Evolutionary conservation across 2,329 filamentous ascomycete species (phyloP), one percentile per base, ranked within the genome.

Genomic region (Monilinia laxa): DNA sequence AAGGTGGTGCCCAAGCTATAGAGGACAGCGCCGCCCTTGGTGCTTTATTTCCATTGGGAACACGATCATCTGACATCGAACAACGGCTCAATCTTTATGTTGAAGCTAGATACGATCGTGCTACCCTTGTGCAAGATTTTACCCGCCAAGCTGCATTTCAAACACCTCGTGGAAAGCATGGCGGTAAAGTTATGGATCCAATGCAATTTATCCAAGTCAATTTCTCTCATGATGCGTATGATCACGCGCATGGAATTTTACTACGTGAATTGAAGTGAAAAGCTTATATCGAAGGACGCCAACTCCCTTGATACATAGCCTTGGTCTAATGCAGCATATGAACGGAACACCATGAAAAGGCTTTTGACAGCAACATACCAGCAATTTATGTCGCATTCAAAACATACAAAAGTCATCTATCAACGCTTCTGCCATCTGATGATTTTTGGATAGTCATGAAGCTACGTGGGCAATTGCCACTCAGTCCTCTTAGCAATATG

Each of bases 1-100:
- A 88, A 73, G 88, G 87, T 2, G 88, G 83, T 11, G 86, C 78
- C 0, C 80, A 85, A 66, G 88, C 89, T 0, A 89, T 91, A 54
- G 88, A 91, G 73, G 89, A 91, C 69, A 87, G 83, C 0, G 84
- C 83, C 0, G 82, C 86, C 0, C 73, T 91, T 0, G 82, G 80
- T 0, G 82, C 83, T 2, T 78, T 91, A 4, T 77, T 91, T 0
- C 81, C 83, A 0, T 68, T 71, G 0, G 83, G 81, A 0, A 83
- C 83, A 0, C 66, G 72, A n/a, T 0, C 73, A 0, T 74, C 78
- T 0, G 83, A 86, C 0, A 77, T 90, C 0, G 77, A 82, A 0
- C 82, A 84, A 10, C 80, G 87, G 0, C 77, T 91, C 10, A 79
- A 80, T 64, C 77, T 90, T 0, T 90, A 89, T 71, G 79, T 89